Evolutionary conservation across 2,329 filamentous ascomycete species (phyloP).

Genomic region (Talaromyces sp.): DNA sequence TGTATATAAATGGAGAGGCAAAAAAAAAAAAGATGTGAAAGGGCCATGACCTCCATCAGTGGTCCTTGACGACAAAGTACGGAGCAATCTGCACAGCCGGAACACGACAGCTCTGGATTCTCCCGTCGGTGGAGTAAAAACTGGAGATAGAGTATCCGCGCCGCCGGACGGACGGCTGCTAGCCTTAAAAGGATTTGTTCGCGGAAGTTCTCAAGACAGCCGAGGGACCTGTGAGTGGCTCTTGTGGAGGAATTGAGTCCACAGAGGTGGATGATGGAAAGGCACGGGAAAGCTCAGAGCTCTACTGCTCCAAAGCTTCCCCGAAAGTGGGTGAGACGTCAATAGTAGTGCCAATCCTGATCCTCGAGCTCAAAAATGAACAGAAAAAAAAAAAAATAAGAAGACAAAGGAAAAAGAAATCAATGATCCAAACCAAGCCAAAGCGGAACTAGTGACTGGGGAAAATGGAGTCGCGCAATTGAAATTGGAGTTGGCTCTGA

Average conservation of each 20-base stretch:
- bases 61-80: background rate
- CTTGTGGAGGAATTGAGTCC: background rate
- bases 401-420: background rate
- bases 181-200: conserved; percentile 18
- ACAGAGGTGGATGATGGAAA: background rate
- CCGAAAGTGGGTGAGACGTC: background rate
- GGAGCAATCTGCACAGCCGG: background rate
- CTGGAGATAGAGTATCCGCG: conserved; percentile 27
- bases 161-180: conserved; percentile 30
- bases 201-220: conserved; percentile 25
- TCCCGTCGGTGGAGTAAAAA: conserved; percentile 2
- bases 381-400: background rate
- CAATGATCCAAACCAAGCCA: background rate
- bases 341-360: conserved; percentile 1
- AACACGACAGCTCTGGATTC: background rate
- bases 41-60: background rate
- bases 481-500: background rate
- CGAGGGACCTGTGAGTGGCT: conserved; percentile 5
- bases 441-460: background rate
- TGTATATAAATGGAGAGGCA: too few species aligned
- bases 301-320: background rate
- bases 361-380: background rate
- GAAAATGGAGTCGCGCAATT: background rate
- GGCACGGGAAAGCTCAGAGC: conserved; percentile 1
- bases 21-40: background rate